Base-by-base conservation (phyloP, 148 eudicot species). In the Bassia scoparia region DNA sequence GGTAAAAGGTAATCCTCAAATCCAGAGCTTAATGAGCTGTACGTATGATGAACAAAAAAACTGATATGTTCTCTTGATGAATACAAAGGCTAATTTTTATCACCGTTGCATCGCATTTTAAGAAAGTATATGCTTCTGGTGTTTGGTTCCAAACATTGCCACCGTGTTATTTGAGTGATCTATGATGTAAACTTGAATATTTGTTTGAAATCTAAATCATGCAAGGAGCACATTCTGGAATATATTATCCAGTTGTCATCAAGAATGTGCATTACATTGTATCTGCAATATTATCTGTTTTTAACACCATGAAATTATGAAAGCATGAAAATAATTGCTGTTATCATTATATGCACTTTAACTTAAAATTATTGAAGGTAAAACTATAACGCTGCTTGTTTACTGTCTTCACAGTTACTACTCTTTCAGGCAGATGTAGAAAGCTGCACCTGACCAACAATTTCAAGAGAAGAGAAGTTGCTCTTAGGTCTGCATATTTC, bases 11-110 rank as follows among this genome's bases (percentile, higher is more conserved):
- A 60, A 34, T 33, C 21, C 24, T 49, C 18, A 24, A 35, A 21
- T n/a, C n/a, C n/a, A n/a, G n/a, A n/a, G n/a, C n/a, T n/a, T n/a
- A n/a, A n/a, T 46, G 75, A 67, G 38, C n/a, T 77, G 70, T 65
- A 77, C 21, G n/a, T 71, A 17, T 69, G 63, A 61, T 61, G 65
- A 41, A 73, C 34, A 26, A 31, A n/a, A 26, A 9, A 50, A 68
- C 53, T 27, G 33, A 63, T 62, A 33, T 61, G 52, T 26, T 31
- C 49, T 0, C 34, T 7, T 46, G 56, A 23, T 67, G 34, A 58
- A 37, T 67, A 23, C 41, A 43, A 54, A 4, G 15, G 54, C 7
- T 18, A 43, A 18, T 41, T 27, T n/a, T 53, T 52, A 50, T 76
- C 72, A 14, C n/a, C n/a, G 7, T 31, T 55, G 53, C 70, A 38